Percentiles rank a stretch among this genome's conserved stretches.
These are phyloP conservation scores for Suhomyces tanzawaensis DNA, from an alignment of 805 yeast genomes.

Conservation along the genomic window DNA sequence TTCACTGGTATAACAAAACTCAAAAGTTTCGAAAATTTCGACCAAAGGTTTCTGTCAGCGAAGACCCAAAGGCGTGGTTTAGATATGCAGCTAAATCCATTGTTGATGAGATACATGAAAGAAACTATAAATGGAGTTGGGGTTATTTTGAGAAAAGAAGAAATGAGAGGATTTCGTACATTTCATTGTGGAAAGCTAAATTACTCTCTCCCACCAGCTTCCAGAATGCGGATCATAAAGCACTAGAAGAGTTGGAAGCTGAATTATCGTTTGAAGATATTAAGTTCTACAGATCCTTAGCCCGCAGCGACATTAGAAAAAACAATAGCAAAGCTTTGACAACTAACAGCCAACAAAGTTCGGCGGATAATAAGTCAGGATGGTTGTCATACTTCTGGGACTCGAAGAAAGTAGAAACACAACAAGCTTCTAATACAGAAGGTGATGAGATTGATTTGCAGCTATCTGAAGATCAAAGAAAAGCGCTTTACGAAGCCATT, in stretches of 20 bases:
- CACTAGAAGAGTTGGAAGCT: slow-evolving; percentile 54
- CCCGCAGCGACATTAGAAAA: slow-evolving; percentile 62
- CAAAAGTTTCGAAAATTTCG: slow-evolving; percentile 68
- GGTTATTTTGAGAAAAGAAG: slow-evolving; percentile 67
- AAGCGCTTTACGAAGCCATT: slow-evolving; percentile 89
- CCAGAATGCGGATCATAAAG: slow-evolving; percentile 26
- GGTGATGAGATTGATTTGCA: slow-evolving; percentile 32
- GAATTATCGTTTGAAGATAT: slow-evolving; percentile 73
- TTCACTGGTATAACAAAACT: slow-evolving; percentile 75
- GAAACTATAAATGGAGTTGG: slow-evolving; percentile 86
- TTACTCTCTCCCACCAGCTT: slow-evolving; percentile 34
- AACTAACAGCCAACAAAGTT: neutral
- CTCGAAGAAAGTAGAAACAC: slow-evolving; percentile 13
- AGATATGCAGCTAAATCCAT: slow-evolving; percentile 76
- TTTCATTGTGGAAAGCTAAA: slow-evolving; percentile 62
- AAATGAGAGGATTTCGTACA: slow-evolving; percentile 68
- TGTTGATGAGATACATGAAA: slow-evolving; percentile 75
- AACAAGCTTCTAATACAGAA: slow-evolving; percentile 32
- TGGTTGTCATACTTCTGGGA: slow-evolving; percentile 75
- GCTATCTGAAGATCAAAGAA: slow-evolving; percentile 80
- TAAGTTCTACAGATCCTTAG: slow-evolving; percentile 78
- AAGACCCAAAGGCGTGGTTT: slow-evolving; percentile 81
- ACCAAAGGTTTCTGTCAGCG: slow-evolving; percentile 54
- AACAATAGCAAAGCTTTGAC: neutral
- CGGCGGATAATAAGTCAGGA: slow-evolving; percentile 31